These are phyloP conservation scores for Geotrichum bryndzae DNA, from an alignment of 1,139 yeast genomes.

Conservation along the genomic window DNA sequence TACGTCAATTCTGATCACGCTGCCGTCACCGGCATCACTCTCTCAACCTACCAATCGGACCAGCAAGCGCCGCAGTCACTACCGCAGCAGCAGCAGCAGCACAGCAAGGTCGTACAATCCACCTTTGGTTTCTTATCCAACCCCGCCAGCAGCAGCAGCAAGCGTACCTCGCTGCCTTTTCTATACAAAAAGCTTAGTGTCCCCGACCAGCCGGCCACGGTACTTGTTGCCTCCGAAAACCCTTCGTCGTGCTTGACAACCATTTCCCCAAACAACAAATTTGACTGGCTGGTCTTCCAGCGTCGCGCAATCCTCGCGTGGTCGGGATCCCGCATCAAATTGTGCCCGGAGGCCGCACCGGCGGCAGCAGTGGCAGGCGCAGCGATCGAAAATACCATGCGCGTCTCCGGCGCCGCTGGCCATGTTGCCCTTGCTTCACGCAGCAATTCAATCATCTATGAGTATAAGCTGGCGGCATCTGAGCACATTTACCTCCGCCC, in stretches of 20 bases:
- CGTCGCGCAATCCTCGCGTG: not conserved
- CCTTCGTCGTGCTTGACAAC: not conserved
- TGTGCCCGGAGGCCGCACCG: not conserved
- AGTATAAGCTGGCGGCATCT: not conserved
- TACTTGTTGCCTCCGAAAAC: not conserved
- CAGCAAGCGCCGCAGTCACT: not conserved
- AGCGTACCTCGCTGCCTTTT: not conserved
- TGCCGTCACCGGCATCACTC: constrained; percentile 1
- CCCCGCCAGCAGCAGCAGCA: not conserved
- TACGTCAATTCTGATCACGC: not conserved
- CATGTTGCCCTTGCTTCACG: not conserved
- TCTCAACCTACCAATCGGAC: not conserved
- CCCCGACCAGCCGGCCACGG: not conserved
- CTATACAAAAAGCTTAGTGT: not conserved
- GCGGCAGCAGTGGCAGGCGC: not conserved
- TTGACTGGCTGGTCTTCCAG: not conserved
- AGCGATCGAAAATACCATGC: not conserved
- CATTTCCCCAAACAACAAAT: not conserved
- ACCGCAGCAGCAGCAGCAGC: not conserved
- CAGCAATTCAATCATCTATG: not conserved
- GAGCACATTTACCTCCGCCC: constrained; percentile 10
- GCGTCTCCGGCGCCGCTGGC: constrained; percentile 8
- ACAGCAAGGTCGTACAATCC: not conserved
- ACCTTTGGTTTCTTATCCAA: not conserved
- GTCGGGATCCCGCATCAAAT: not conserved